These are phyloP conservation scores for Coemansia sp. DNA, from an alignment of 192 early-diverging fungal genomes.

Conservation along the genomic window DNA sequence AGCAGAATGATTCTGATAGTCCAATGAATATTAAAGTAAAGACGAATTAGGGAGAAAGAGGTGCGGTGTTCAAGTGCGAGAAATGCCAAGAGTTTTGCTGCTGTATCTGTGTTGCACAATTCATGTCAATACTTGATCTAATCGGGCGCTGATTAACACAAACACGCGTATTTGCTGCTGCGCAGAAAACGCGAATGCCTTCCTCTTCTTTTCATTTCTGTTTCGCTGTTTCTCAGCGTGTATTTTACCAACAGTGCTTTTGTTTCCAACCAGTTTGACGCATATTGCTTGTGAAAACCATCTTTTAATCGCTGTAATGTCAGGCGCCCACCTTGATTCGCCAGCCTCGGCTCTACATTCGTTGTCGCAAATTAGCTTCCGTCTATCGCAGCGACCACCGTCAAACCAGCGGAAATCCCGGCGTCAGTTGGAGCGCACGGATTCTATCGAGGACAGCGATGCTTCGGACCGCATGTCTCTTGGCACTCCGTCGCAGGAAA, in stretches of 20 bases:
- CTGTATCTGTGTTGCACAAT: too few species aligned
- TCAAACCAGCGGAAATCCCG: slow-evolving; percentile 12
- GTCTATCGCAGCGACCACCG: slow-evolving; percentile 42
- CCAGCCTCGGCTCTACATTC: slow-evolving; percentile 20
- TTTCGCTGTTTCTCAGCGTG: not conserved
- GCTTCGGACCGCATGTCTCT: slow-evolving; percentile 1
- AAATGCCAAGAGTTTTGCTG: not conserved
- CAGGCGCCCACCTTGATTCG: slow-evolving; percentile 10
- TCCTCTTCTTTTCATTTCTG: not conserved
- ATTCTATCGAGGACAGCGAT: slow-evolving; percentile 44
- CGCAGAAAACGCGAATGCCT: not conserved
- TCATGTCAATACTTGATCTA: too few species aligned
- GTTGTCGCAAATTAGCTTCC: slow-evolving; percentile 35
- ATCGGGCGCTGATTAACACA: too few species aligned
- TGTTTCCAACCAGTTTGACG: not conserved
- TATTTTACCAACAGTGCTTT: not conserved
- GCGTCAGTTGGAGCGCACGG: slow-evolving; percentile 19
- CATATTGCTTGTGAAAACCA: not conserved
- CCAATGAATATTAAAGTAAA: not conserved
- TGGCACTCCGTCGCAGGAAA: slow-evolving; percentile 5
- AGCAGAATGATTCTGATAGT: not conserved
- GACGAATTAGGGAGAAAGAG: not conserved
- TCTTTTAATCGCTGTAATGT: slow-evolving; percentile 1
- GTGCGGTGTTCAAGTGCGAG: not conserved
- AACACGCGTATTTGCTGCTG: slow-evolving; percentile 3